phyloP scores from a whole-genome alignment of 2,329 filamentous ascomycete genomes.

The Penicillium corylophilum region DNA sequence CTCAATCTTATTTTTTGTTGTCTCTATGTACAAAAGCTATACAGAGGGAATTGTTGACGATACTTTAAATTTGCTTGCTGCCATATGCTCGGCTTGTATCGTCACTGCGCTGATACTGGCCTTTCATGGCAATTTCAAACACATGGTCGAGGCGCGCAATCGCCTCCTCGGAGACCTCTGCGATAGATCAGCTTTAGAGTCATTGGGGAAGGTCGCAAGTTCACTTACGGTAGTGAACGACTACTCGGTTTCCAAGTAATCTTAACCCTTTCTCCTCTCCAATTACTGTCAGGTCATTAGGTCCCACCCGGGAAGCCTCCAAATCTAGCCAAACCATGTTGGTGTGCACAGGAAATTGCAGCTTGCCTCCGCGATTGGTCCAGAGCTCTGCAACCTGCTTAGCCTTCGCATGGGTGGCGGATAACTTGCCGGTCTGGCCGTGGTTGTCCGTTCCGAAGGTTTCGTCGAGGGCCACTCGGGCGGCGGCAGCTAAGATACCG shows the following conservation, averaged over 20 bases:
- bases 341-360: slow-evolving; percentile 72
- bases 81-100: slow-evolving; percentile 36
- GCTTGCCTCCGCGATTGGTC: slow-evolving; percentile 66
- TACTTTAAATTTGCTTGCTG: slow-evolving; percentile 15
- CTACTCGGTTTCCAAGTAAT: slow-evolving; percentile 58
- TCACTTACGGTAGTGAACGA: slow-evolving; percentile 63
- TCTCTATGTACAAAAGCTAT: neutral
- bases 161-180: slow-evolving; percentile 65
- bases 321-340: slow-evolving; percentile 90
- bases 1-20: slow-evolving; percentile 1
- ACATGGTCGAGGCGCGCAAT: slow-evolving; percentile 57
- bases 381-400: slow-evolving; percentile 64
- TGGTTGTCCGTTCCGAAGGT: slow-evolving; percentile 64
- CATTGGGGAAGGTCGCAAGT: neutral
- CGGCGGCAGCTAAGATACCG: slow-evolving; percentile 73
- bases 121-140: slow-evolving; percentile 47
- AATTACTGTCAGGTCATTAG: slow-evolving; percentile 54
- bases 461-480: slow-evolving; percentile 73
- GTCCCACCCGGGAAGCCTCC: slow-evolving; percentile 56
- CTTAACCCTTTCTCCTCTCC: slow-evolving; percentile 59
- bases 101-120: slow-evolving; percentile 32
- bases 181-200: slow-evolving; percentile 24
- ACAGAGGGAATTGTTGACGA: slow-evolving; percentile 8
- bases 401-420: slow-evolving; percentile 61
- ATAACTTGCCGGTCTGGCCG: slow-evolving; percentile 62